Evolutionary conservation across 495 filamentous ascomycete species (phyloP).

Genomic region (Lichina pygmaea): DNA sequence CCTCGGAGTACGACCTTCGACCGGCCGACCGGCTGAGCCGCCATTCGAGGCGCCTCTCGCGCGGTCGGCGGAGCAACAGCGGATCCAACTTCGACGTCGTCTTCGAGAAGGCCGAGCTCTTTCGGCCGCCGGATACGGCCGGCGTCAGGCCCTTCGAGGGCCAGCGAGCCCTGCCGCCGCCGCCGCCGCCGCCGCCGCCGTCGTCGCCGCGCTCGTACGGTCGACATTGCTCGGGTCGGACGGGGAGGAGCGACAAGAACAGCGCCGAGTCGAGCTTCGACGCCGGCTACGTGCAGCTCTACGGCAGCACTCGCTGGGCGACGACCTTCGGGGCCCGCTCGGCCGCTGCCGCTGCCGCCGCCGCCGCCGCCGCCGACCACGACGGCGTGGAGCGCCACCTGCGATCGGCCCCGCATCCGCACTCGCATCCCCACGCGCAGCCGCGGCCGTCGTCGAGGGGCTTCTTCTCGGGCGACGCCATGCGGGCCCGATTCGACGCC

Average conservation of each 20-base stretch:
- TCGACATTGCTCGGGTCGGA: background rate
- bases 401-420: constrained; percentile 23
- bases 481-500: constrained; percentile 12
- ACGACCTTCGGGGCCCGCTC: constrained; percentile 9
- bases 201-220: background rate
- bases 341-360: background rate
- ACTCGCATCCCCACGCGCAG: constrained; percentile 1
- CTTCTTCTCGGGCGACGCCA: constrained; percentile 6
- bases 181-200: constrained; percentile 1
- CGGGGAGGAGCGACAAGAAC: constrained; percentile 38
- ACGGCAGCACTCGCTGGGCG: constrained; percentile 28
- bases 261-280: constrained; percentile 45
- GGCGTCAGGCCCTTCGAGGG: constrained; percentile 4
- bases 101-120: constrained; percentile 11
- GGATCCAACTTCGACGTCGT: constrained; percentile 37
- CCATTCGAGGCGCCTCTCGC: constrained; percentile 28
- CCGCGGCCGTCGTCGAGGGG: constrained; percentile 1
- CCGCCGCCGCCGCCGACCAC: background rate
- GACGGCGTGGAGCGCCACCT: constrained; percentile 26
- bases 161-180: constrained; percentile 3
- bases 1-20: constrained; percentile 44
- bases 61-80: constrained; percentile 54
- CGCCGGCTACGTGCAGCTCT: constrained; percentile 26
- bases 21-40: constrained; percentile 35
- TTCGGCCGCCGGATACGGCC: constrained; percentile 2